Evolutionary conservation across 768 basidiomycete genomes (phyloP).

Genomic region (Mycena pura): DNA sequence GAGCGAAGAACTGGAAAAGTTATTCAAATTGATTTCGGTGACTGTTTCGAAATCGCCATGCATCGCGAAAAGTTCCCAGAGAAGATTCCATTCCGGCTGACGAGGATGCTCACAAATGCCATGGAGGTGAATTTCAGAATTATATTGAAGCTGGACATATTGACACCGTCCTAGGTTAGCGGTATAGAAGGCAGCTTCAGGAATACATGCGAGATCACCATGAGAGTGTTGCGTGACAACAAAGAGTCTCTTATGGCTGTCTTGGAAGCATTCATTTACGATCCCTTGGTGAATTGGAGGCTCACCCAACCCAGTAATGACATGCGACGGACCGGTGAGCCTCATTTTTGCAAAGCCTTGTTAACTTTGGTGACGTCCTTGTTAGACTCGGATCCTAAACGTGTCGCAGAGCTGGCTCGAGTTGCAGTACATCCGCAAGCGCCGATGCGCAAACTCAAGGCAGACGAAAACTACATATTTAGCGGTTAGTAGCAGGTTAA

Average conservation of each 20-base stretch:
- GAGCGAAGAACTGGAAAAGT: slow-evolving; percentile 93
- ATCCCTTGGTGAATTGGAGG: slow-evolving; percentile 97
- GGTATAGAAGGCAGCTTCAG: slow-evolving; percentile 98
- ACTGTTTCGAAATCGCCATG: slow-evolving; percentile 99
- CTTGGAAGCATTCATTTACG: slow-evolving; percentile 97
- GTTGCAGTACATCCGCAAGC: slow-evolving; percentile 80
- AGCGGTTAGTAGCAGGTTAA: slow-evolving; percentile 61
- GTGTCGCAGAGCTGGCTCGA: slow-evolving; percentile 67
- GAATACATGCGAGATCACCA: slow-evolving; percentile 96
- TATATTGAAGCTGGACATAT: neutral
- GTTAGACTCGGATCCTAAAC: slow-evolving; percentile 55
- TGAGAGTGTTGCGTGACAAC: slow-evolving; percentile 95
- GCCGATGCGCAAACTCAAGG: slow-evolving; percentile 80
- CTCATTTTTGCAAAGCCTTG: neutral
- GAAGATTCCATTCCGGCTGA: slow-evolving; percentile 97
- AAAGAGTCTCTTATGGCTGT: slow-evolving; percentile 99
- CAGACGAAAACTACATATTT: slow-evolving; percentile 94
- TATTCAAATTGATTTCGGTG: slow-evolving; percentile 97
- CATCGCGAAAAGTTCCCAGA: slow-evolving; percentile 99
- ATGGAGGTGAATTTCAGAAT: slow-evolving; percentile 78
- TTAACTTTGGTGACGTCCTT: neutral
- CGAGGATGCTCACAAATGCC: slow-evolving; percentile 97
- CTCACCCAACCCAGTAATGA: slow-evolving; percentile 87
- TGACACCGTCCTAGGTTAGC: slow-evolving; percentile 70
- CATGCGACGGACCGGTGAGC: slow-evolving; percentile 64